phyloP scores from a whole-genome alignment of 345 rosid species.

The Gossypium anomalum region DNA sequence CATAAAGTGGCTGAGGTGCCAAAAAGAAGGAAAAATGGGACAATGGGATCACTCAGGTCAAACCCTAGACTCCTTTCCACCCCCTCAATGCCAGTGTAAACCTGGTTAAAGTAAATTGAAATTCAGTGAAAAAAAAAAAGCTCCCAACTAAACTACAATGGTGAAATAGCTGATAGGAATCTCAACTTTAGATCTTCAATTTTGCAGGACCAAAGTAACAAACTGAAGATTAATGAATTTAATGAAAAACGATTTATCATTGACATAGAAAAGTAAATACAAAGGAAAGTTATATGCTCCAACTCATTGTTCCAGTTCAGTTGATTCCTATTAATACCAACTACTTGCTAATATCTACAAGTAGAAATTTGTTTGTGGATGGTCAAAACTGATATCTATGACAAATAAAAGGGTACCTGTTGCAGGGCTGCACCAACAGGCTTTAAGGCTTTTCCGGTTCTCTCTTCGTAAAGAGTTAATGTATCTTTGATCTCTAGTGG shows the following conservation, averaged over 20 bases:
- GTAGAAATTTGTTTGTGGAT: background rate
- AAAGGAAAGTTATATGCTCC: background rate
- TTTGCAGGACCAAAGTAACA: background rate
- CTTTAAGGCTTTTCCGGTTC: conserved; percentile 37
- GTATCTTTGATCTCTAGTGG: conserved; percentile 61
- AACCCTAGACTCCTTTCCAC: conserved; percentile 71
- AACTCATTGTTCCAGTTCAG: background rate
- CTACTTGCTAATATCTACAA: background rate
- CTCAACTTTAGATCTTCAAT: conserved; percentile 3
- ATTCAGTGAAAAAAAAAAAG: conserved; percentile 5
- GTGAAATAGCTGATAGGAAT: background rate
- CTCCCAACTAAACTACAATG: background rate
- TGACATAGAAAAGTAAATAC: background rate
- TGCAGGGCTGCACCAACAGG: conserved; percentile 61
- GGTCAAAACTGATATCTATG: conserved; percentile 18
- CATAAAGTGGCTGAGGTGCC: conserved; percentile 73
- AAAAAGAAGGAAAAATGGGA: conserved; percentile 57
- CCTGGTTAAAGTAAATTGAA: conserved; percentile 30
- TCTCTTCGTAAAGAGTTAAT: conserved; percentile 63
- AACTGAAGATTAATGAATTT: background rate
- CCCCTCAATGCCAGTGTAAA: conserved; percentile 46
- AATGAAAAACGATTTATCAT: too few species aligned
- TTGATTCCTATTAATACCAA: background rate
- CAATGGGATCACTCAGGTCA: conserved; percentile 79
- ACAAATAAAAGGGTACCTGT: conserved; percentile 48